These are phyloP conservation scores for Elaeis guineensis DNA, from an alignment of 176 grass and related monocot genomes.

Conservation along the genomic window DNA sequence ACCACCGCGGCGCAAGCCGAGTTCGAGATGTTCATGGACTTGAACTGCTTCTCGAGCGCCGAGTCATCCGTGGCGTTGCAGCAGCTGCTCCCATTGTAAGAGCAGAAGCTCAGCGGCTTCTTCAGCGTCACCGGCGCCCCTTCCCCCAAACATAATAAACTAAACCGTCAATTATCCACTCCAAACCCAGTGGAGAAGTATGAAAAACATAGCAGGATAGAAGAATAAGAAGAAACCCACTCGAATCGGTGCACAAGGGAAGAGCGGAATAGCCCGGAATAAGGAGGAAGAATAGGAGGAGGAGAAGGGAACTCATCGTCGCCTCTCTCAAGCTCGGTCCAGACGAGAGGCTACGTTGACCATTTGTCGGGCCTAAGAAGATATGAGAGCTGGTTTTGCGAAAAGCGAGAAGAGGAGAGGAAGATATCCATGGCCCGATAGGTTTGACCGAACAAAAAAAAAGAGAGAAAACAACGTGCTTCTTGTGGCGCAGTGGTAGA, in stretches of 20 bases:
- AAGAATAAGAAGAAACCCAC: constrained; percentile 20
- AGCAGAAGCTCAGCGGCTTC: constrained; percentile 44
- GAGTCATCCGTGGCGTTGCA: constrained; percentile 45
- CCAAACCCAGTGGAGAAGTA: neutral
- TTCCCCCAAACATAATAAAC: constrained; percentile 3
- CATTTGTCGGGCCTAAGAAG: too few species aligned
- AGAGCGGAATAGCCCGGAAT: constrained; percentile 21
- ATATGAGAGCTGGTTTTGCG: too few species aligned
- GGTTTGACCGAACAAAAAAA: too few species aligned
- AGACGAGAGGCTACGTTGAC: too few species aligned
- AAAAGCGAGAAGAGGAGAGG: too few species aligned
- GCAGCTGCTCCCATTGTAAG: constrained; percentile 42
- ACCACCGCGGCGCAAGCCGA: constrained; percentile 47
- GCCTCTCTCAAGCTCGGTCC: too few species aligned
- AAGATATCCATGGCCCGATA: too few species aligned
- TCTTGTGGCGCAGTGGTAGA: too few species aligned
- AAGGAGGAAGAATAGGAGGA: constrained; percentile 23
- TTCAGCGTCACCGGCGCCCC: constrained; percentile 45
- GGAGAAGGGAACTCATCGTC: constrained; percentile 4
- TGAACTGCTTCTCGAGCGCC: constrained; percentile 39
- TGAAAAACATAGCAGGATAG: neutral
- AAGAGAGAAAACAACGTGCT: too few species aligned
- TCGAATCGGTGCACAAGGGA: constrained; percentile 53
- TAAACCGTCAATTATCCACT: neutral
- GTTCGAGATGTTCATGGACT: constrained; percentile 57